Evolutionary conservation across 768 basidiomycete species (phyloP), one percentile per base, ranked within the genome.

Genomic region (Infundibulicybe gibba): DNA sequence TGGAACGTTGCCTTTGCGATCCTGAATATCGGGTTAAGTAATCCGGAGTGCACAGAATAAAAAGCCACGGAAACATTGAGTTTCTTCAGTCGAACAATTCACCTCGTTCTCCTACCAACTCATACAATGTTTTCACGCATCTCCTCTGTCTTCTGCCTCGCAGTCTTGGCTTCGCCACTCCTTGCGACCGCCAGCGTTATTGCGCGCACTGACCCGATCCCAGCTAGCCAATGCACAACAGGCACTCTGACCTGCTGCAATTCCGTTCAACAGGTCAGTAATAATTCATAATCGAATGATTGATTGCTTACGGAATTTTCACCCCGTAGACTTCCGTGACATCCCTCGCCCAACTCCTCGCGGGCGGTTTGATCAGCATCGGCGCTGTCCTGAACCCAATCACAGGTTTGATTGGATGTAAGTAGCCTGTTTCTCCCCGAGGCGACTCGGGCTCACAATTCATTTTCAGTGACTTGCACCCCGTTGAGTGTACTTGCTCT

Each of bases 201-300:
- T 19, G 51, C 54, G 14, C 56, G 53, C 32, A 48, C 40, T 41
- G 47, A 16, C 21, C 44, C 41, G 10, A 19, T 21, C 2, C 21
- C 43, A 34, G 38, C 30, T 37, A 50, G 47, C 48, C 49, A 53
- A 21, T 58, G 60, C 53, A 55, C 53, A 46, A 53, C 52, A 25
- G 60, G 60, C 6, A 0, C 43, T 30, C 1, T 60, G 5, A 41
- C 45, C 37, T 61, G 60, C 52, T 61, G 59, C 52, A 51, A 58
- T 49, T 16, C 31, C 17, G 43, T 60, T 10, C 54, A 55, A 20
- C 16, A 17, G 25, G 59, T 57, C 41, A 32, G 53, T 41, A 6
- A 34, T 8, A 8, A 14, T 41, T 31, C 14, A 11, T 4, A 13
- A 11, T 14, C 14, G 3, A 33, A 6, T 2, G 30, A 25, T 16